Base-by-base conservation (phyloP, 129 eudicot species). In the Centrapalus pauciflorus region DNA sequence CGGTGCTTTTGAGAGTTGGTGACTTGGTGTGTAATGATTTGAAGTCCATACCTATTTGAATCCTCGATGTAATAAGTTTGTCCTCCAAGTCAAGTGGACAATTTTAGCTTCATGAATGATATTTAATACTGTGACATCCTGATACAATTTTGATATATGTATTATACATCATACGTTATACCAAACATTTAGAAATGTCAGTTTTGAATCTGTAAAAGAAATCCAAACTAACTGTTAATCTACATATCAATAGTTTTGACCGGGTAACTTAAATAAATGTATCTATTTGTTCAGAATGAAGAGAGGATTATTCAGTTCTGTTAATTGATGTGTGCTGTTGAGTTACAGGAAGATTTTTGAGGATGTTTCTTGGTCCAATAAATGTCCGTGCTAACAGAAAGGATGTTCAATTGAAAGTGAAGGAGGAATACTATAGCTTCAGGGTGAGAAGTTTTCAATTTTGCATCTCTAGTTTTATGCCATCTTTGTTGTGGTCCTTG, bases 341-440 rank as follows among this genome's bases (percentile, higher is more conserved):
- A 63, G 26, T 21, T 71, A 26, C 75, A 91, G 98, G 98, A 46
- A 66, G 82, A 13, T 88, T 91, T 60, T 72, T 91, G 78, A 83
- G 94, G 77, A 88, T 83, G 90, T 88, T 91, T 81, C 73, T 91
- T 37, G 98, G 98, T 48, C 98, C 98, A 20, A 85, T 91, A 40
- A 88, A 91, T 67, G 98, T 91, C 17, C 80, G 86, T 23, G 98
- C 98, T 9, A 83, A 79, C 66, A 78, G 88, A 60, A 88, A 88
- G 71, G 98, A 91, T 80, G 65, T 91, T 32, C 88, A 88, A 46
- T 77, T 91, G 79, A 91, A 91, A 81, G 96, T 87, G 64, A 91
- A 91, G 55, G 96, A 88, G 83, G 98, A 91, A 56, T 91, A 91
- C 82, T 87, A 91, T 77, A 85, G 82, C 54, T 81, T 85, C 82